phyloP scores from a whole-genome alignment of 345 rosid genomes.

The Eutrema yunnanense region DNA sequence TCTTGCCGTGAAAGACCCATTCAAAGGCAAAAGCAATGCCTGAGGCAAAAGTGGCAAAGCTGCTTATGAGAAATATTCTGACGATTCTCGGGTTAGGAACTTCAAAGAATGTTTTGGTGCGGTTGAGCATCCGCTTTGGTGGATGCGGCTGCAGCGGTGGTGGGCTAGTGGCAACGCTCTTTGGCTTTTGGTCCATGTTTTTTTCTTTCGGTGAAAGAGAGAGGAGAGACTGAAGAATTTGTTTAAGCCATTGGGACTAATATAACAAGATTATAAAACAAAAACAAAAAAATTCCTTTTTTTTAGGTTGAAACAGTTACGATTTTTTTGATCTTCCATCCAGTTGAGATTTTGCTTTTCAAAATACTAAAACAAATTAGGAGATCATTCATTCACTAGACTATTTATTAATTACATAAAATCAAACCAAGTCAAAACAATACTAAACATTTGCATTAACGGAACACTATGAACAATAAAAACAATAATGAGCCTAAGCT shows the following conservation, averaged over 20 bases:
- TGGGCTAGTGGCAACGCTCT: neutral
- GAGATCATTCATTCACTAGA: neutral
- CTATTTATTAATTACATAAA: neutral
- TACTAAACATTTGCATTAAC: slow-evolving; percentile 17
- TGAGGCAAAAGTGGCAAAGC: neutral
- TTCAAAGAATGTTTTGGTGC: neutral
- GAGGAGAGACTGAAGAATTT: neutral
- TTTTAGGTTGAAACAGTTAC: neutral
- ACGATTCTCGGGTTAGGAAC: slow-evolving; percentile 9
- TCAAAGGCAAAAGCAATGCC: slow-evolving; percentile 12
- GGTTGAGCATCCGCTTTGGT: neutral
- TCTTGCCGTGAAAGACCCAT: slow-evolving; percentile 1
- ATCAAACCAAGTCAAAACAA: slow-evolving; percentile 6
- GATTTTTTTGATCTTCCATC: neutral
- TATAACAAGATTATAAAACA: neutral
- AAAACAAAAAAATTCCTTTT: neutral
- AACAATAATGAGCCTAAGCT: neutral
- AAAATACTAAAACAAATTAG: neutral
- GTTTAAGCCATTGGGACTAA: neutral
- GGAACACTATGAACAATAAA: slow-evolving; percentile 2
- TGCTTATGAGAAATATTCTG: neutral
- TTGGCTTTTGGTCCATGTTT: slow-evolving; percentile 3
- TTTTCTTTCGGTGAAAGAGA: neutral
- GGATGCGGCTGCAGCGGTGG: neutral
- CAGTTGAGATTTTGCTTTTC: neutral